Evolutionary conservation across 441 rosid genomes (phyloP).

Genomic region (Gossypium aridum): DNA sequence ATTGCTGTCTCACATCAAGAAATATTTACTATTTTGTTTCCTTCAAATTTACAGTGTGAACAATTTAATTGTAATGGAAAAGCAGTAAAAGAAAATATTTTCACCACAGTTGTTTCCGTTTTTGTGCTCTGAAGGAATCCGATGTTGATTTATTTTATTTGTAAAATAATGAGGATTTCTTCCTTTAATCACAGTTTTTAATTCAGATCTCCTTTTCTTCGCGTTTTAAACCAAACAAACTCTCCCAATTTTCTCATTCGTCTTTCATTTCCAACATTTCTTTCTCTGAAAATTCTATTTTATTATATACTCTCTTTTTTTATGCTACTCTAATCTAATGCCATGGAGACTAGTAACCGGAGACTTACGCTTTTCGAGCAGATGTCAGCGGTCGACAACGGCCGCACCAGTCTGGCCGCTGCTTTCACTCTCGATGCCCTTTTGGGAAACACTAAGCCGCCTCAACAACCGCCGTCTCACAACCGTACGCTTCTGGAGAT

Average conservation of each 20-base stretch:
- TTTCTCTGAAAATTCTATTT: not conserved
- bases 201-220: not conserved
- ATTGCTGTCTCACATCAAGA: not conserved
- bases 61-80: not conserved
- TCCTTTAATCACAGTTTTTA: not conserved
- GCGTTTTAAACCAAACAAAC: not conserved
- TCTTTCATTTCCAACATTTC: slow-evolving; percentile 13
- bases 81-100: not conserved
- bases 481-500: slow-evolving; percentile 49
- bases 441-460: slow-evolving; percentile 22
- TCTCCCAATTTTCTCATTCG: not conserved
- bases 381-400: slow-evolving; percentile 51
- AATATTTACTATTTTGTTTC: not conserved
- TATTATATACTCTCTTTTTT: not conserved
- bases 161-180: not conserved
- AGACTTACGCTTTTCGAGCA: slow-evolving; percentile 41
- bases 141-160: not conserved
- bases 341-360: slow-evolving; percentile 30
- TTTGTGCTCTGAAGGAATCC: not conserved
- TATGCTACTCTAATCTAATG: not conserved
- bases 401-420: slow-evolving; percentile 33
- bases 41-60: not conserved
- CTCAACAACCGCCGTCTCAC: slow-evolving; percentile 14
- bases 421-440: slow-evolving; percentile 49
- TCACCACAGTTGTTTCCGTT: not conserved